These are phyloP conservation scores for Trametes sp. DNA, from an alignment of 1,284 basidiomycete species.

Conservation along the genomic window DNA sequence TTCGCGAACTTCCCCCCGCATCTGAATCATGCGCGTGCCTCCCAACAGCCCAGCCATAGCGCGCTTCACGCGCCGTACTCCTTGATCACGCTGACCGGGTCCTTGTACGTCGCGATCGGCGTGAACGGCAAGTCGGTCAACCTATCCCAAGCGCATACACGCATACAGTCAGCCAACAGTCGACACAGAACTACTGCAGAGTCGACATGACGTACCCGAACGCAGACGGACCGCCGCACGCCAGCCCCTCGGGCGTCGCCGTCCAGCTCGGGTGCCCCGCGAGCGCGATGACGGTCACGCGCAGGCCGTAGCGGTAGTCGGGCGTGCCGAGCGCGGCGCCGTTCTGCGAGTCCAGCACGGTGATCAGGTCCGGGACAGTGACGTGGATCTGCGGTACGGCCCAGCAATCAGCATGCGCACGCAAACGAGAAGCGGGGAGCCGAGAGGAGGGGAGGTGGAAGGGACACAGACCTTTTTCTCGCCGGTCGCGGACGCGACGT, in stretches of 20 bases:
- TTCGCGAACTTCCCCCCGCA: too few species aligned
- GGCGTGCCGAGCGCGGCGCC: slow-evolving; percentile 61
- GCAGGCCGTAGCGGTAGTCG: slow-evolving; percentile 56
- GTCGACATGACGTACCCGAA: slow-evolving; percentile 40
- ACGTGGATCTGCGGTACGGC: slow-evolving; percentile 42
- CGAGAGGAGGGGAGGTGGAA: not conserved
- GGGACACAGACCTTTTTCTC: slow-evolving; percentile 36
- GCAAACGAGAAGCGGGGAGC: not conserved
- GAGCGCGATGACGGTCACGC: slow-evolving; percentile 63
- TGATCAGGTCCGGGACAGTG: slow-evolving; percentile 66
- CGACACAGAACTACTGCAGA: not conserved
- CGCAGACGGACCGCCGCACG: slow-evolving; percentile 56
- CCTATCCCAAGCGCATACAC: slow-evolving; percentile 25
- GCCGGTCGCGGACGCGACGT: slow-evolving; percentile 47
- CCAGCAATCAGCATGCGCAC: not conserved
- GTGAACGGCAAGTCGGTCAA: slow-evolving; percentile 38
- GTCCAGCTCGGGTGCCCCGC: slow-evolving; percentile 68
- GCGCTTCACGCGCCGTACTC: slow-evolving; percentile 31
- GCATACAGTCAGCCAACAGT: not conserved
- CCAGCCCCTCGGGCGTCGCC: slow-evolving; percentile 54
- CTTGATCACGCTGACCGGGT: slow-evolving; percentile 39
- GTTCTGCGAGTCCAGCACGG: slow-evolving; percentile 61
- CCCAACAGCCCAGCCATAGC: too few species aligned
- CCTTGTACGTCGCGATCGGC: slow-evolving; percentile 40
- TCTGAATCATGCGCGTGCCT: too few species aligned